phyloP scores from a whole-genome alignment of 2,329 filamentous ascomycete species.

The Xylariomycetidae sp. region DNA sequence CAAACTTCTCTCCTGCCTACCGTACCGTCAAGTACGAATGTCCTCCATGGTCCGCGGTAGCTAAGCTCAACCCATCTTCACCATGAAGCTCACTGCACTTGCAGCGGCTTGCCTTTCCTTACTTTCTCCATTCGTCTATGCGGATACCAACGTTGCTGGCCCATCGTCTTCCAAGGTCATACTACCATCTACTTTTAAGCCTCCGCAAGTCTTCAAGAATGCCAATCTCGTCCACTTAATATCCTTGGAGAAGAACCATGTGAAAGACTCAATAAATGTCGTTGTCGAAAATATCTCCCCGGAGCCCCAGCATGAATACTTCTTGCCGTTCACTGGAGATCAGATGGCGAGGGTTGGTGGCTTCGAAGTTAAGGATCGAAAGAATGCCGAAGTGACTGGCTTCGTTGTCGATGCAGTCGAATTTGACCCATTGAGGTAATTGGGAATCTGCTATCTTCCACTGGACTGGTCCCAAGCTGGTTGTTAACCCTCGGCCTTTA shows the following conservation, averaged over 20 bases:
- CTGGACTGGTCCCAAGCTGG: no score
- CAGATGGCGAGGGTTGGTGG: slow-evolving; percentile 75
- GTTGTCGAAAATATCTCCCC: slow-evolving; percentile 82
- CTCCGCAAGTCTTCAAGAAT: slow-evolving; percentile 90
- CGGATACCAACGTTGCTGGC: slow-evolving; percentile 21
- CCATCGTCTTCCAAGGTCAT: slow-evolving; percentile 53
- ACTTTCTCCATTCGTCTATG: slow-evolving; percentile 43
- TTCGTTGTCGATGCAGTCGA: slow-evolving; percentile 69
- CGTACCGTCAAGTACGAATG: slow-evolving; percentile 4
- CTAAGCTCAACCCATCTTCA: slow-evolving; percentile 23
- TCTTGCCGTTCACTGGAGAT: slow-evolving; percentile 74
- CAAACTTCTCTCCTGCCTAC: slow-evolving; percentile 11
- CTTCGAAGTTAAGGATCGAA: slow-evolving; percentile 90
- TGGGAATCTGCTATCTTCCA: slow-evolving; percentile 14
- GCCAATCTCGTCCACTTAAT: slow-evolving; percentile 84
- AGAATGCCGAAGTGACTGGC: slow-evolving; percentile 60
- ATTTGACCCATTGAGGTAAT: slow-evolving; percentile 55
- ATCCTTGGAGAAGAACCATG: slow-evolving; percentile 90
- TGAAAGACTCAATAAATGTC: slow-evolving; percentile 88
- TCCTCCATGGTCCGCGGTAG: slow-evolving; percentile 29
- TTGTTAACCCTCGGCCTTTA: slow-evolving; percentile 31
- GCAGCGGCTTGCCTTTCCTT: slow-evolving; percentile 57
- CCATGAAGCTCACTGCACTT: slow-evolving; percentile 46
- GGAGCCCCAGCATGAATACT: slow-evolving; percentile 83
- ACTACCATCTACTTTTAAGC: slow-evolving; percentile 67